Evolutionary conservation across 148 eudicot genomes (phyloP).

Genomic region (Hydrangea macrophylla): DNA sequence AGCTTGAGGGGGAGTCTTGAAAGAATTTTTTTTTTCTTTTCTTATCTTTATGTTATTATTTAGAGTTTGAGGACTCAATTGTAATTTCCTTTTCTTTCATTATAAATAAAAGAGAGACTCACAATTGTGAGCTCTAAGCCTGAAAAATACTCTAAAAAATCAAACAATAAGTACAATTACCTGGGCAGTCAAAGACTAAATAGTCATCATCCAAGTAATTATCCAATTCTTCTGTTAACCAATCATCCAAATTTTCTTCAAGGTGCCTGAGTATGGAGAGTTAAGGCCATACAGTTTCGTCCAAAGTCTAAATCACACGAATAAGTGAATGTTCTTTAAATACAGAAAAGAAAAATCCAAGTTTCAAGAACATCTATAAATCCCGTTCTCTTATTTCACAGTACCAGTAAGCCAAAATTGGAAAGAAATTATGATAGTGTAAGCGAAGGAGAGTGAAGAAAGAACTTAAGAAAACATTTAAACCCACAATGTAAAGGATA

Average conservation of each 20-base stretch:
- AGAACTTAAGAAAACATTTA: not conserved
- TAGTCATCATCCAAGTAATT: constrained; percentile 87
- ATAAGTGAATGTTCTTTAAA: not conserved
- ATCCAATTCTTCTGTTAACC: constrained; percentile 85
- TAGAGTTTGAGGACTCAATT: too few relatives aligned
- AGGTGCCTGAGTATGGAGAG: constrained; percentile 44
- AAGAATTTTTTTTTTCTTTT: too few relatives aligned
- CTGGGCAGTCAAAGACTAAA: constrained; percentile 90
- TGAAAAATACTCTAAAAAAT: too few relatives aligned
- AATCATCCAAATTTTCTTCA: constrained; percentile 85
- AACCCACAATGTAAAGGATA: constrained; percentile 35
- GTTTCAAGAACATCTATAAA: not conserved
- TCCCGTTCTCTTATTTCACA: not conserved
- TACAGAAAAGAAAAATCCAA: not conserved
- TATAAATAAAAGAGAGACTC: too few relatives aligned
- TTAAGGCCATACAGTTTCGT: constrained; percentile 29
- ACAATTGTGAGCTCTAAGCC: too few relatives aligned
- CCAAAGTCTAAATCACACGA: not conserved
- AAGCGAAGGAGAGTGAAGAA: not conserved
- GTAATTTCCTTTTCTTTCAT: too few relatives aligned
- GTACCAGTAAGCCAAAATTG: not conserved
- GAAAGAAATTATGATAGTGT: not conserved
- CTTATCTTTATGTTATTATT: too few relatives aligned
- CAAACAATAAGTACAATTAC: constrained; percentile 20
- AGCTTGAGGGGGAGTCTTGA: too few relatives aligned